phyloP scores from a whole-genome alignment of 78 protist genomes.

The Protostelium mycophagum region DNA sequence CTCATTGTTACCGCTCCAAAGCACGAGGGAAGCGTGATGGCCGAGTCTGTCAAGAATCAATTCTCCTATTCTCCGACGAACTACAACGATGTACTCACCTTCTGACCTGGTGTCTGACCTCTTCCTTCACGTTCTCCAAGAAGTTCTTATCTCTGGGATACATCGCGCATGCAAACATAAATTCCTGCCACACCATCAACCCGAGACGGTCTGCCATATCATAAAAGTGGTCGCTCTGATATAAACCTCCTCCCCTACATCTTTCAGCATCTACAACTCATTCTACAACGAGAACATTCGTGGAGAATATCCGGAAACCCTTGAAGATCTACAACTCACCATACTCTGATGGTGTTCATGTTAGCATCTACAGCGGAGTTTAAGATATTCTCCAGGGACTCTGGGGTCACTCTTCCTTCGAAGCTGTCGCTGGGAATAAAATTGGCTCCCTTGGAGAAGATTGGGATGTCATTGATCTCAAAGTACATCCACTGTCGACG shows the following conservation, averaged over 20 bases:
- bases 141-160: conserved; percentile 77
- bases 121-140: conserved; percentile 39
- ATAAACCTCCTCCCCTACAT: conserved; percentile 49
- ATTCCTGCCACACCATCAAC: conserved; percentile 84
- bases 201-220: conserved; percentile 53
- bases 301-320: no score
- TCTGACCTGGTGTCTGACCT: conserved; percentile 42
- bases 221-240: conserved; percentile 42
- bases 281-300: no score
- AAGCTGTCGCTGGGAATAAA: conserved; percentile 60
- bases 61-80: neutral
- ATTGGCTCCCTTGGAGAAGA: conserved; percentile 65
- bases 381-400: neutral
- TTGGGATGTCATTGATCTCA: conserved; percentile 21
- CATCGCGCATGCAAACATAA: conserved; percentile 78
- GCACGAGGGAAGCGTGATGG: conserved; percentile 53
- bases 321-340: no score
- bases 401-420: conserved; percentile 17
- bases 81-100: no score
- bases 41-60: conserved; percentile 17
- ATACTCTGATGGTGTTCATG: conserved; percentile 53
- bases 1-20: conserved; percentile 87
- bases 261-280: neutral
- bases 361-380: conserved; percentile 4
- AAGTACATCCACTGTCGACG: conserved; percentile 17